Evolutionary conservation across 768 basidiomycete genomes (phyloP).

Genomic region (Suillus fuscotomentosus): DNA sequence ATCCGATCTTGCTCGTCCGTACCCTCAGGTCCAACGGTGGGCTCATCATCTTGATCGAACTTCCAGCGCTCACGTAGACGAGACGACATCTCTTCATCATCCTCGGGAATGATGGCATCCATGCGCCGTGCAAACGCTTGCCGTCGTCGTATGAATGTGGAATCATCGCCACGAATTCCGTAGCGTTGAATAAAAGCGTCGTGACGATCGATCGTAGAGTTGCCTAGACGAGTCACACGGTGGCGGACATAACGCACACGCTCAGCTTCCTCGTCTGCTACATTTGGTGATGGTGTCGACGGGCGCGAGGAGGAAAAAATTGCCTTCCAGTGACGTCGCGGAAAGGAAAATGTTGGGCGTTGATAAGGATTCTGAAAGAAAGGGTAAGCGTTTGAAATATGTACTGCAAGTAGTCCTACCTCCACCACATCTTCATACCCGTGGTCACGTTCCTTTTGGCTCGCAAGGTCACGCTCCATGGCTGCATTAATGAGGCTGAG

Average conservation of each 20-base stretch:
- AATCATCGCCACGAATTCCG: conserved; percentile 18
- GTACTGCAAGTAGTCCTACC: conserved; percentile 38
- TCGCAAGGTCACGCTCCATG: conserved; percentile 59
- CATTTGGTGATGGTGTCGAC: conserved; percentile 22
- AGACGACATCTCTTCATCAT: conserved; percentile 40
- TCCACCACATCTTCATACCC: conserved; percentile 89
- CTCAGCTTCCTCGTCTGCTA: conserved; percentile 17
- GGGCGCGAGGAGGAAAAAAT: conserved; percentile 41
- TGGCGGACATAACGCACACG: conserved; percentile 49
- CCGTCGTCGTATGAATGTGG: conserved; percentile 5
- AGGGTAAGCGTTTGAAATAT: conserved; percentile 6
- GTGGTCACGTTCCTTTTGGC: conserved; percentile 71
- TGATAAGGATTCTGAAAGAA: conserved; percentile 66
- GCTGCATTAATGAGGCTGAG: conserved; percentile 49
- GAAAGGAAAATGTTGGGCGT: conserved; percentile 51
- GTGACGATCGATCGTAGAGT: conserved; percentile 73
- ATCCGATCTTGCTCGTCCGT: conserved; percentile 66
- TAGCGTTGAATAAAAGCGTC: conserved; percentile 27
- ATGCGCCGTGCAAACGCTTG: conserved; percentile 23
- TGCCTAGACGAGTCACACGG: conserved; percentile 82
- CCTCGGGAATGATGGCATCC: conserved; percentile 25
- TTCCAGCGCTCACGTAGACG: conserved; percentile 61
- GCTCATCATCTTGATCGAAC: conserved; percentile 65
- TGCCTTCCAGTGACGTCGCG: conserved; percentile 67
- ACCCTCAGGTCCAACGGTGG: conserved; percentile 54